Conservation (phyloP, 2,329 filamentous ascomycete genomes). For the Aspergillus puulaauensis region DNA sequence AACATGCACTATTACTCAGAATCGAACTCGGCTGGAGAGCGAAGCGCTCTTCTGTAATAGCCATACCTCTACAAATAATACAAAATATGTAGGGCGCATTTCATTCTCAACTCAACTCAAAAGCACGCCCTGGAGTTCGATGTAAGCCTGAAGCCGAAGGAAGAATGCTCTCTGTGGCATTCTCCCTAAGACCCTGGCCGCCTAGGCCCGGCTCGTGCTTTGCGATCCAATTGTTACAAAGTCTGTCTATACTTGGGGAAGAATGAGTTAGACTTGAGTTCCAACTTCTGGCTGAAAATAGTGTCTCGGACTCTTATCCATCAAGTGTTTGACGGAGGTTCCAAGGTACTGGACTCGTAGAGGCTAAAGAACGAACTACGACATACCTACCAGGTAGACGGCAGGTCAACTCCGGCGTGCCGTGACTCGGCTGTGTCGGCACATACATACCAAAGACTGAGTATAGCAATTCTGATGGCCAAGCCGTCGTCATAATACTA, state of each 20-base stretch:
- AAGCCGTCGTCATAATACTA: not conserved
- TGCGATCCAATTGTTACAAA: not conserved
- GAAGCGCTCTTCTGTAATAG: not conserved
- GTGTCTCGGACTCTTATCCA: constrained; percentile 1
- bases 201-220: not conserved
- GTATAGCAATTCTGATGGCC: not conserved
- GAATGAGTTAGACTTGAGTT: not conserved
- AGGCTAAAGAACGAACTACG: no score
- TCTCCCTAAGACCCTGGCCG: not conserved
- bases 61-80: not conserved
- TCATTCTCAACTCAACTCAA: not conserved
- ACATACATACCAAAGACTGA: not conserved
- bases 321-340: not conserved
- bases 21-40: not conserved
- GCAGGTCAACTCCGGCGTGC: not conserved
- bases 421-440: constrained; percentile 1
- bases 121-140: no score
- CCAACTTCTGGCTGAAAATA: not conserved
- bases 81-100: no score
- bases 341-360: not conserved
- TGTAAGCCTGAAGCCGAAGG: not conserved
- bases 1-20: not conserved
- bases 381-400: not conserved
- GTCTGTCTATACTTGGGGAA: not conserved
- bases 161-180: not conserved